phyloP scores from a whole-genome alignment of 768 basidiomycete species.

The Paxillus involutus region DNA sequence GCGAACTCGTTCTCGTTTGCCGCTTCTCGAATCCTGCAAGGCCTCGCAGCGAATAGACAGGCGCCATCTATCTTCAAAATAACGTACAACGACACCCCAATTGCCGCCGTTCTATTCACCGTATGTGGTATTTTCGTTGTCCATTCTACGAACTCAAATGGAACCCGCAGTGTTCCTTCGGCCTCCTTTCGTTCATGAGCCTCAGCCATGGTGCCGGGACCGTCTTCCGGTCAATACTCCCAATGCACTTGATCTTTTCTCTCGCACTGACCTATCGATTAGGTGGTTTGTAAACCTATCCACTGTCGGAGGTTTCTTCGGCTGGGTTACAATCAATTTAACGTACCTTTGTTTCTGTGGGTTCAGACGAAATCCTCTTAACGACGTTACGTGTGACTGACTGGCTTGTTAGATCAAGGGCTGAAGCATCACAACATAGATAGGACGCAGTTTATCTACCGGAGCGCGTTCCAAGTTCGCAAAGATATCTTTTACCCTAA shows the following conservation, averaged over 20 bases:
- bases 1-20: slow-evolving; percentile 65
- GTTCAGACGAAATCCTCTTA: slow-evolving; percentile 18
- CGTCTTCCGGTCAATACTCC: slow-evolving; percentile 7
- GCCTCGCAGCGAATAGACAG: slow-evolving; percentile 44
- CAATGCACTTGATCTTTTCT: neutral
- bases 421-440: slow-evolving; percentile 68
- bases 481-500: slow-evolving; percentile 27
- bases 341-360: slow-evolving; percentile 68
- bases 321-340: slow-evolving; percentile 64
- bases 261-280: neutral
- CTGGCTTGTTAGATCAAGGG: slow-evolving; percentile 52
- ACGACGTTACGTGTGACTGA: neutral
- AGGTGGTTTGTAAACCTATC: slow-evolving; percentile 69
- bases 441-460: slow-evolving; percentile 59
- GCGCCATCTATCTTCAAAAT: slow-evolving; percentile 31
- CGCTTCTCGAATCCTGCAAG: slow-evolving; percentile 40
- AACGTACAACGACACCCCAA: too few species aligned
- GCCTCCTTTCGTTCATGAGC: slow-evolving; percentile 59
- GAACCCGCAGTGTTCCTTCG: slow-evolving; percentile 33
- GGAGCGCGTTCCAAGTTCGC: slow-evolving; percentile 45
- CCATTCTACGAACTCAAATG: neutral
- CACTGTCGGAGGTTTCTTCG: slow-evolving; percentile 62
- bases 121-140: too few species aligned
- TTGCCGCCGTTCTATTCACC: too few species aligned
- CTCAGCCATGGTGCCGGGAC: slow-evolving; percentile 50